Percentiles rank a stretch among this genome's conserved stretches.
These are phyloP conservation scores for Dimargaris cristalligena DNA, from an alignment of 192 early-diverging fungal genomes.

Conservation along the genomic window DNA sequence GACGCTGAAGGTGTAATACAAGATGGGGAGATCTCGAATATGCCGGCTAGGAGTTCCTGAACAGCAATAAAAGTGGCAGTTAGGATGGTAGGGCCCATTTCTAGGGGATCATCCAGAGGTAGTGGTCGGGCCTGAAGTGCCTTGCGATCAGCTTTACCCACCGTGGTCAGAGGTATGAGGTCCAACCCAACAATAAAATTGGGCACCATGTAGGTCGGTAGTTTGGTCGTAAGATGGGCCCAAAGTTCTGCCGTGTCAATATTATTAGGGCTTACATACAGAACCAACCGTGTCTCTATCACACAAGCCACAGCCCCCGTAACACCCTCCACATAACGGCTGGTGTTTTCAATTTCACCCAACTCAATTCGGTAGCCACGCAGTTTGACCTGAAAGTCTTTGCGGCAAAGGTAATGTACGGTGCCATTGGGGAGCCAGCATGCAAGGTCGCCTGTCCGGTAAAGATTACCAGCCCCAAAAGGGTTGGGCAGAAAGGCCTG, in stretches of 20 bases:
- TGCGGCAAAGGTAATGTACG: background rate
- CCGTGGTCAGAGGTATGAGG: background rate
- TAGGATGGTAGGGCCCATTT: background rate
- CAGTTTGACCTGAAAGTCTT: background rate
- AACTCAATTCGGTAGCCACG: background rate
- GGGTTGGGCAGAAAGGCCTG: background rate
- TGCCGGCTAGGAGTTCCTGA: background rate
- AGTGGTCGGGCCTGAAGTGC: background rate
- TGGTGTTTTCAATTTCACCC: background rate
- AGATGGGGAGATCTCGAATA: background rate
- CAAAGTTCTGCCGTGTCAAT: slow-evolving; percentile 5
- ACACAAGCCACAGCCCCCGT: background rate
- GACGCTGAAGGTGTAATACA: background rate
- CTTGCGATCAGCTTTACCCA: background rate
- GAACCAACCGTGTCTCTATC: background rate
- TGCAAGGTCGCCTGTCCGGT: background rate
- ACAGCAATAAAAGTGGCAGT: background rate
- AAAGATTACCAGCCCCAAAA: background rate
- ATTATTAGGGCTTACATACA: background rate
- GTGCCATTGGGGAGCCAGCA: background rate
- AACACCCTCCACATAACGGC: background rate
- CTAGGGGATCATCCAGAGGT: background rate
- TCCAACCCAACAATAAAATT: background rate
- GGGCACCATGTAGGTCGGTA: slow-evolving; percentile 52
- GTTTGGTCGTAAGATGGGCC: slow-evolving; percentile 24